phyloP scores from a whole-genome alignment of 345 rosid genomes.

The Corymbia maculata region DNA sequence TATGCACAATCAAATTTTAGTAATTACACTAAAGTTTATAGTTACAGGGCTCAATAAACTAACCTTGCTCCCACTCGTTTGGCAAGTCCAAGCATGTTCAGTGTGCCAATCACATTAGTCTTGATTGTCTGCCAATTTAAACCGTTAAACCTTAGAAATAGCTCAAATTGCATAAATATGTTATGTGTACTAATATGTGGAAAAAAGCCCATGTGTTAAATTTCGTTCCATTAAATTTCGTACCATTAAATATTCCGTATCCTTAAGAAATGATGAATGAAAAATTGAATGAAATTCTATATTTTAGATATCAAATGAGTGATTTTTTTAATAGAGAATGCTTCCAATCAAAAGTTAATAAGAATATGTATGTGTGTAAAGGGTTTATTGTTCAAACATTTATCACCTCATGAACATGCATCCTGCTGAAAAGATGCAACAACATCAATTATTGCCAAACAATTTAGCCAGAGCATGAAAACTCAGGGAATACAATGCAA shows the following conservation, averaged over 20 bases:
- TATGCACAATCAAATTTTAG: not conserved
- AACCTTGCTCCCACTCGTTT: constrained; percentile 98
- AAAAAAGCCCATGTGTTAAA: not conserved
- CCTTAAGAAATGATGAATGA: not conserved
- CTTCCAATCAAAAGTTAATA: not conserved
- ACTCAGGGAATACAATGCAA: not conserved
- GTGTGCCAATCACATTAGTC: constrained; percentile 97
- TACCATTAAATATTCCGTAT: not conserved
- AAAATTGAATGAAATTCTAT: not conserved
- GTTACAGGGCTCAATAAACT: not conserved
- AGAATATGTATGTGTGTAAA: not conserved
- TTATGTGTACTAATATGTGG: not conserved
- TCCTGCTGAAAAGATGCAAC: not conserved
- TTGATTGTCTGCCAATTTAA: constrained; percentile 59
- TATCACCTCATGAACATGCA: not conserved
- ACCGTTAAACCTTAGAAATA: not conserved
- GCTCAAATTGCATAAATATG: not conserved
- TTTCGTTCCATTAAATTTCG: not conserved
- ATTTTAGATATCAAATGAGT: not conserved
- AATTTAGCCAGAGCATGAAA: not conserved
- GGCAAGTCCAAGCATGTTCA: constrained; percentile 97
- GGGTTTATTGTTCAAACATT: not conserved
- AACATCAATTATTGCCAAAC: not conserved
- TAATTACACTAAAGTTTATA: not conserved
- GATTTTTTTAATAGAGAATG: not conserved